A percentile compares a stretch with the other conserved stretches of the same genome.
Evolutionary conservation across 2,329 filamentous ascomycete species (phyloP).

Genomic region (Chaetomiaceae sp.): DNA sequence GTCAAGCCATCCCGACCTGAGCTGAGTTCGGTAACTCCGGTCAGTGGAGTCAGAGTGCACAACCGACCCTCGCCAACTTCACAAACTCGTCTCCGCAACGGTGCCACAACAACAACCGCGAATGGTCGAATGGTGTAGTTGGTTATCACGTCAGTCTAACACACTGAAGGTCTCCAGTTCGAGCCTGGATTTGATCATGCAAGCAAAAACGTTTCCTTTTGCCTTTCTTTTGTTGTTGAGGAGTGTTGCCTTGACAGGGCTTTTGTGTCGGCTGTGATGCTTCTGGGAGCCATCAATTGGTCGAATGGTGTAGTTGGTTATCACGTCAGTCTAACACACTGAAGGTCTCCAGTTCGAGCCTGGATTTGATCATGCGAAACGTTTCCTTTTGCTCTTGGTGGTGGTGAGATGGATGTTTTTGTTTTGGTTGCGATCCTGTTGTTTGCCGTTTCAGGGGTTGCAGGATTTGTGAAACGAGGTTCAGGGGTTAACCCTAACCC

Average conservation of each 20-base stretch:
- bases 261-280: too few relatives aligned
- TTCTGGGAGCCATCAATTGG: too few relatives aligned
- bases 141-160: slow-evolving; percentile 47
- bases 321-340: slow-evolving; percentile 44
- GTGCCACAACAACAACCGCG: background rate
- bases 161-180: slow-evolving; percentile 32
- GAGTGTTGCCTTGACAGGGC: too few relatives aligned
- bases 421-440: background rate
- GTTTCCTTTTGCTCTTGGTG: background rate
- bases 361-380: slow-evolving; percentile 15
- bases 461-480: background rate
- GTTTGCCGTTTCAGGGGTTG: background rate
- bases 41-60: background rate
- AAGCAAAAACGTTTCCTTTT: background rate
- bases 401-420: background rate
- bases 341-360: slow-evolving; percentile 30
- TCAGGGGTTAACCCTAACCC: slow-evolving; percentile 5
- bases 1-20: too few relatives aligned
- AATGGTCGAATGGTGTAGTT: slow-evolving; percentile 32
- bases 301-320: slow-evolving; percentile 39
- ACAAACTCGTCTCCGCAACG: background rate
- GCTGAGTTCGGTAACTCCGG: too few relatives aligned
- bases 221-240: background rate
- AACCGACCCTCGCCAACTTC: background rate
- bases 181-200: slow-evolving; percentile 23